Conservation (phyloP, 164 flowering plant species). For the Annona cherimola region DNA sequence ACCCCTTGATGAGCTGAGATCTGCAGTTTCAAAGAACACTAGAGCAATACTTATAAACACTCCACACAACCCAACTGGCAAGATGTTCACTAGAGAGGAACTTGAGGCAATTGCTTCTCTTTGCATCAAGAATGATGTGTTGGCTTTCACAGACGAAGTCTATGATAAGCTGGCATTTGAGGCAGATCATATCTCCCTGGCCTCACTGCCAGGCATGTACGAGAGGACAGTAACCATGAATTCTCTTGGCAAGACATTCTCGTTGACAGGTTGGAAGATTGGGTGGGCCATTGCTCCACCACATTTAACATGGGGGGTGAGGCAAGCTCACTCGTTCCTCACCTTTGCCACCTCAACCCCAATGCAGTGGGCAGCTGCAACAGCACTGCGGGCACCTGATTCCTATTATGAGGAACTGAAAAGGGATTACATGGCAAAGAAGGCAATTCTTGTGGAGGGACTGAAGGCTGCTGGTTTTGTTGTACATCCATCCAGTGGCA, state of each 20-base stretch:
- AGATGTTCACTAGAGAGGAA: conserved; percentile 83
- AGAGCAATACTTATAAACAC: conserved; percentile 85
- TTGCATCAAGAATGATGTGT: conserved; percentile 79
- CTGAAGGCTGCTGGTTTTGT: conserved; percentile 72
- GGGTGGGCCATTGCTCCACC: conserved; percentile 99
- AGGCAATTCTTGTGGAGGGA: conserved; percentile 78
- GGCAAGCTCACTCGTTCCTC: conserved; percentile 87
- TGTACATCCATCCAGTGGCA: conserved; percentile 88
- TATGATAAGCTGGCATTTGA: conserved; percentile 93
- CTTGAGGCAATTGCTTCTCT: conserved; percentile 67
- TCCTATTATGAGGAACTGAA: conserved; percentile 75
- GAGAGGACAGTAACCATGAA: conserved; percentile 95
- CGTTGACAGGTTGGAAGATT: conserved; percentile 96
- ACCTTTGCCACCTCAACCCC: conserved; percentile 94
- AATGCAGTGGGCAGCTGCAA: conserved; percentile 76
- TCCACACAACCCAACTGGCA: conserved; percentile 97
- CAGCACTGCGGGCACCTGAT: conserved; percentile 75
- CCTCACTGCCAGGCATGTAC: conserved; percentile 95
- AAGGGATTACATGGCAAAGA: conserved; percentile 74
- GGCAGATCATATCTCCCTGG: conserved; percentile 90
- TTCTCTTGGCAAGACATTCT: conserved; percentile 93
- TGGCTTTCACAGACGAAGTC: conserved; percentile 88
- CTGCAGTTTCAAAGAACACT: conserved; percentile 58
- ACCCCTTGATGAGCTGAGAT: conserved; percentile 73
- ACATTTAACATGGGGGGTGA: conserved; percentile 86